Conservation (phyloP, 2,329 filamentous ascomycete species). For the Aphanoascus verrucosus region DNA sequence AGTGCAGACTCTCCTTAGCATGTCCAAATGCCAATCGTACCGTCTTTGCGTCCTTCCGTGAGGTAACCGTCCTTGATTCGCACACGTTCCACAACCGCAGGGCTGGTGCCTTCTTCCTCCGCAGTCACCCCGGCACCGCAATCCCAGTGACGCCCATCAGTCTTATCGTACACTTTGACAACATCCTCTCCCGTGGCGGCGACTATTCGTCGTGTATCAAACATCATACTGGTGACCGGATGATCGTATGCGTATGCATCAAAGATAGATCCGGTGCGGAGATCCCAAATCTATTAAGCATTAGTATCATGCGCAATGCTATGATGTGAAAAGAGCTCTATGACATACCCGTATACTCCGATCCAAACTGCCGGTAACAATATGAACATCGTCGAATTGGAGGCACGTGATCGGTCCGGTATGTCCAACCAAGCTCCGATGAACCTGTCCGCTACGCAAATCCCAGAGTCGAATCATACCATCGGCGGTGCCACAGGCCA, state of each 20-base stretch:
- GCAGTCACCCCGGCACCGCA: slow-evolving; percentile 68
- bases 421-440: slow-evolving; percentile 87
- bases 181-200: slow-evolving; percentile 84
- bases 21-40: slow-evolving; percentile 82
- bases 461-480: slow-evolving; percentile 97
- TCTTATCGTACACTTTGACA: slow-evolving; percentile 97
- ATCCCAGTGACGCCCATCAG: slow-evolving; percentile 91
- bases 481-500: slow-evolving; percentile 93
- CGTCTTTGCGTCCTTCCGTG: slow-evolving; percentile 78
- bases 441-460: slow-evolving; percentile 90
- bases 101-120: slow-evolving; percentile 54
- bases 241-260: slow-evolving; percentile 94
- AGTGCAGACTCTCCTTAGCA: slow-evolving; percentile 38
- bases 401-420: slow-evolving; percentile 88
- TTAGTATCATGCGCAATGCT: not conserved
- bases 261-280: slow-evolving; percentile 86
- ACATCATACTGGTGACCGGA: slow-evolving; percentile 92
- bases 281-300: slow-evolving; percentile 79
- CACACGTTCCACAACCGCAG: slow-evolving; percentile 69
- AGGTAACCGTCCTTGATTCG: slow-evolving; percentile 89
- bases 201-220: slow-evolving; percentile 81
- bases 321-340: not conserved
- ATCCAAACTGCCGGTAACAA: slow-evolving; percentile 87
- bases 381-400: slow-evolving; percentile 90
- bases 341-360: slow-evolving; percentile 77